Evolutionary conservation across 2,329 filamentous ascomycete species (phyloP), one percentile per base, ranked within the genome.

Genomic region (Rhinocladiella mackenziei): DNA sequence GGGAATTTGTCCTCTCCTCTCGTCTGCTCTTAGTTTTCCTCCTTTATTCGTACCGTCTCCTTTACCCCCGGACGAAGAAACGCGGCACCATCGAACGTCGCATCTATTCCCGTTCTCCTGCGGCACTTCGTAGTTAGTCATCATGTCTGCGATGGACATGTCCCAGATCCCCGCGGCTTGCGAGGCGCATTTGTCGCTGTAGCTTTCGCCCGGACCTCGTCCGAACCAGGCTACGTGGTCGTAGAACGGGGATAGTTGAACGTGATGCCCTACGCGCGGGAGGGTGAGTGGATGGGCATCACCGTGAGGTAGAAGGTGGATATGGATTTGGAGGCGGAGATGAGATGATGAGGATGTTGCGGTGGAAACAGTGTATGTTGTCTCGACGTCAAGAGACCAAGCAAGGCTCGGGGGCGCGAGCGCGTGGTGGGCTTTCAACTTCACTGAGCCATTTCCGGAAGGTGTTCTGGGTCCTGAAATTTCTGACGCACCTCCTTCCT

Each of bases 71-170:
- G n/a, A n/a, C n/a, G n/a, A n/a, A 6, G 28, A 28, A 9, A 50
- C 43, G 11, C 18, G 29, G 3, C 84, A 61, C 75, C 78, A 84
- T 5, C 76, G 68, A 0, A 75, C 76, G 23, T 77, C 77, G 42
- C 76, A 77, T 10, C 77, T 69, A 59, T 85, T 86, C 1, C 79
- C 78, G 39, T 75, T 78, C 55, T 86, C 82, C 58, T 86, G 82
- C 0, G 82, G 82, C 15, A 80, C 78, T 13, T 86, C 82, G 55
- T 84, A 84, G 1, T 69, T 66, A 0, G 73, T 71, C 57, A 76
- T 74, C 18, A 85, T 67, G 0, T 73, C 69, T 1, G 69, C 65
- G 20, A 55, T 39, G 3, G n/a, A 43, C 11, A 15, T 18, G 1
- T 80, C 63, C 1, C 69, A 78, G 29, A 77, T 65, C 1, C 74